A percentile compares a stretch with the other conserved stretches of the same genome.
These are phyloP conservation scores for Cryptosporidium felis DNA, from an alignment of 169 alveolate species.

Conservation along the genomic window DNA sequence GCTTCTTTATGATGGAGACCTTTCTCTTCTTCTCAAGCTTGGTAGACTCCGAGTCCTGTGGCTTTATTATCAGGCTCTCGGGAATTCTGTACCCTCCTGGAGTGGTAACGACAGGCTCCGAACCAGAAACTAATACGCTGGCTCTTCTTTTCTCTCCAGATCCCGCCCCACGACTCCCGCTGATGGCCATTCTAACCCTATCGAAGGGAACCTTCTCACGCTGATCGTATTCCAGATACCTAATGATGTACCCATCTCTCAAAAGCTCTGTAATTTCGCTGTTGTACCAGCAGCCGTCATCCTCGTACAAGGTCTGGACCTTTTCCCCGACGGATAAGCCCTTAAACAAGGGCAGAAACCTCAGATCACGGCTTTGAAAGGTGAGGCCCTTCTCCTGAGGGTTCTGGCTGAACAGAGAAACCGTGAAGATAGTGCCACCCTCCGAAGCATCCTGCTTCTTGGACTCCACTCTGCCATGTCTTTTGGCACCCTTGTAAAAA, in stretches of 20 bases:
- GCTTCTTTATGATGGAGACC: slow-evolving; percentile 48
- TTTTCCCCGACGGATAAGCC: slow-evolving; percentile 9
- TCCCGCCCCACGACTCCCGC: no score
- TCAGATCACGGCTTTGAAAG: neutral
- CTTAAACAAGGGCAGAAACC: slow-evolving; percentile 1
- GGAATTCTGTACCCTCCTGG: slow-evolving; percentile 61
- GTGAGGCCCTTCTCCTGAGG: neutral
- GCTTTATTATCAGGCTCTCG: slow-evolving; percentile 11
- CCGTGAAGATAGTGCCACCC: neutral
- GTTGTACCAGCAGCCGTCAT: slow-evolving; percentile 58
- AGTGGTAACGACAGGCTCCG: slow-evolving; percentile 8
- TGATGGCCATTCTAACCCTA: neutral
- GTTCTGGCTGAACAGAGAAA: neutral
- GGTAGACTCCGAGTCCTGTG: slow-evolving; percentile 16
- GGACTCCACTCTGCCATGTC: slow-evolving; percentile 31
- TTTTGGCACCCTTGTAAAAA: slow-evolving; percentile 13
- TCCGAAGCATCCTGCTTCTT: no score
- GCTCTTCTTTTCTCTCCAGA: no score
- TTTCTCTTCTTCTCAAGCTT: slow-evolving; percentile 28
- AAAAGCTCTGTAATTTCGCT: neutral
- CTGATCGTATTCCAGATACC: slow-evolving; percentile 36
- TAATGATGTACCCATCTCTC: slow-evolving; percentile 17
- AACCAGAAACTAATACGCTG: no score
- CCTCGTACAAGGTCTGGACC: slow-evolving; percentile 34
- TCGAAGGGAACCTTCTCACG: slow-evolving; percentile 19